These are phyloP conservation scores for Nakaseomyces bracarensis DNA, from an alignment of 1,139 yeast genomes.

Conservation along the genomic window DNA sequence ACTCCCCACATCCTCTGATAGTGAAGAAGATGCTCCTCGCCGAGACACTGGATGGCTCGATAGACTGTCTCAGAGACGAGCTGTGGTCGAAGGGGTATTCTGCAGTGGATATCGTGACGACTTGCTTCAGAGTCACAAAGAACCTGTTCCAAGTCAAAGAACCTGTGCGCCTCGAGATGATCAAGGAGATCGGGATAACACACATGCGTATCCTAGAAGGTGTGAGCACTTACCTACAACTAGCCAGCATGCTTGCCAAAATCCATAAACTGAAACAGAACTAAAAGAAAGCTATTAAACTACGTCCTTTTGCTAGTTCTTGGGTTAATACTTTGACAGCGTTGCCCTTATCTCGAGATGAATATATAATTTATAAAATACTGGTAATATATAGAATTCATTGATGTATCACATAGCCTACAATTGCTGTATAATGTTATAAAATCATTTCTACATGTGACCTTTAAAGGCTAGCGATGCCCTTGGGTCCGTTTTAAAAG, in stretches of 20 bases:
- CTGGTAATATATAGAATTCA: no score
- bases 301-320: no score
- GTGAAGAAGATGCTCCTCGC: constrained; percentile 67
- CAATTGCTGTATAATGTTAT: no score
- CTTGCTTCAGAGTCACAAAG: constrained; percentile 82
- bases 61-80: constrained; percentile 50
- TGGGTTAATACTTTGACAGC: no score
- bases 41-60: constrained; percentile 55
- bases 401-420: no score
- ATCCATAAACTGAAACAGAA: constrained; percentile 23
- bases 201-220: constrained; percentile 94
- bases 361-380: no score
- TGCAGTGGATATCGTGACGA: constrained; percentile 86
- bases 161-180: constrained; percentile 58
- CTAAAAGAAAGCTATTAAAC: no score
- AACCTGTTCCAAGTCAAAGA: constrained; percentile 62
- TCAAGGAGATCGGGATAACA: constrained; percentile 78
- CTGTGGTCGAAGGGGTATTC: constrained; percentile 90
- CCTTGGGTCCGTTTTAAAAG: no score
- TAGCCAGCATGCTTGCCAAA: constrained; percentile 75
- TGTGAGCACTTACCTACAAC: constrained; percentile 75
- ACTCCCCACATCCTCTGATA: constrained; percentile 89
- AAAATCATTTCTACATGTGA: no score
- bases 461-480: no score
- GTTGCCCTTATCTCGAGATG: no score